Evolutionary conservation across 2,329 filamentous ascomycete genomes (phyloP).

Genomic region (Zelopaecilomyces penicillatus): DNA sequence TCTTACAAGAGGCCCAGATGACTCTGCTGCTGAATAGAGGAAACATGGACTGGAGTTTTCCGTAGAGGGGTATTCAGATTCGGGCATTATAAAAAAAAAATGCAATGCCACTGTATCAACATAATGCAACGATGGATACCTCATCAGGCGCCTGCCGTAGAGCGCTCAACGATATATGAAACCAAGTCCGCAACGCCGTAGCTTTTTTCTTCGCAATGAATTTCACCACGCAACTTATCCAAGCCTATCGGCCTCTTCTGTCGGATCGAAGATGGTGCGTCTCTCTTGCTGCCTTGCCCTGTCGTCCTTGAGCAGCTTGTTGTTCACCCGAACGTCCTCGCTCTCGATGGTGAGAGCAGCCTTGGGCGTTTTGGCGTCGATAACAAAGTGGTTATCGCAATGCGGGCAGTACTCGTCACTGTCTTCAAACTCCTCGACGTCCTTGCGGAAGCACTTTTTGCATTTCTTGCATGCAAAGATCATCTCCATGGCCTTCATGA

Average conservation of each 20-base stretch:
- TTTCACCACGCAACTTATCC: constrained; percentile 42
- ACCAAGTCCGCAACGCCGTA: constrained; percentile 21
- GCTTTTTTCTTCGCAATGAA: constrained; percentile 4
- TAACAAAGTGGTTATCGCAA: constrained; percentile 96
- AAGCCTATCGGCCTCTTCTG: constrained; percentile 64
- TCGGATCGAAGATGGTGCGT: constrained; percentile 67
- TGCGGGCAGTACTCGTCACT: constrained; percentile 98
- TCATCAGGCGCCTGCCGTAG: constrained; percentile 10
- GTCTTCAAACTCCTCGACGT: constrained; percentile 86
- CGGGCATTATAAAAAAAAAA: constrained; percentile 9
- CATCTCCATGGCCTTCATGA: constrained; percentile 79
- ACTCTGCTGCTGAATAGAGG: constrained; percentile 29
- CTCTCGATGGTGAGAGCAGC: constrained; percentile 80
- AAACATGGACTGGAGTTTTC: constrained; percentile 10
- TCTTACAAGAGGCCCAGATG: constrained; percentile 52
- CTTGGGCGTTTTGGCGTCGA: constrained; percentile 81
- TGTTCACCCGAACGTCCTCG: constrained; percentile 79
- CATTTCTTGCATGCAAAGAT: constrained; percentile 97
- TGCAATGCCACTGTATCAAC: constrained; percentile 29
- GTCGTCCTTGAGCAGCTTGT: constrained; percentile 89
- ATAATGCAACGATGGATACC: constrained; percentile 22
- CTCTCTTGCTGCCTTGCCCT: constrained; percentile 53
- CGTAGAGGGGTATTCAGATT: constrained; percentile 18
- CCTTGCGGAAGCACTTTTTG: constrained; percentile 95
- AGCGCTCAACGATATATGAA: constrained; percentile 8